Conservation (phyloP, 257 asterid species). For the Jaltomata sinuosa region DNA sequence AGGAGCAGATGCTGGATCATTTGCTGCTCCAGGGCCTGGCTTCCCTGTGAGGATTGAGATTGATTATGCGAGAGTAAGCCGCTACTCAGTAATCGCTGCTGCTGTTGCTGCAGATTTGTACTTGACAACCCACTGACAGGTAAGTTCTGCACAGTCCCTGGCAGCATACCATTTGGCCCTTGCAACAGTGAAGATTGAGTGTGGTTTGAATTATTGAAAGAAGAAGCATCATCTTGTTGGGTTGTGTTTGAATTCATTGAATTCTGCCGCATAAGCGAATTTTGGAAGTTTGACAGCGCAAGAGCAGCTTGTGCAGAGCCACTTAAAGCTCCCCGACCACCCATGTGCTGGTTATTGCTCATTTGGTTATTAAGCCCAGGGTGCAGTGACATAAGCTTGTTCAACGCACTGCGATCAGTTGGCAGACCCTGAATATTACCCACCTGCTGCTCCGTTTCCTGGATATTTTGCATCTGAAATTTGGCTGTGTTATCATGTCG, state of each 20-base stretch:
- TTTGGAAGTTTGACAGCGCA: slow-evolving; percentile 62
- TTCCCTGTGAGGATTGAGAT: slow-evolving; percentile 30
- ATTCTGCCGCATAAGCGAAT: slow-evolving; percentile 62
- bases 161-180: slow-evolving; percentile 26
- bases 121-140: slow-evolving; percentile 24
- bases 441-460: slow-evolving; percentile 49
- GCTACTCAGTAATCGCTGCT: slow-evolving; percentile 25
- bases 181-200: slow-evolving; percentile 30
- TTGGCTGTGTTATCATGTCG: slow-evolving; percentile 39
- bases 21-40: slow-evolving; percentile 62
- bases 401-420: slow-evolving; percentile 39
- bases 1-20: slow-evolving; percentile 65
- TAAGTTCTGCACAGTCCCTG: slow-evolving; percentile 32
- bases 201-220: slow-evolving; percentile 36
- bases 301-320: slow-evolving; percentile 75
- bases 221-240: slow-evolving; percentile 49
- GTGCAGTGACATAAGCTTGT: slow-evolving; percentile 52
- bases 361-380: slow-evolving; percentile 40
- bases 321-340: slow-evolving; percentile 39
- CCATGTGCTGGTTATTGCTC: slow-evolving; percentile 46
- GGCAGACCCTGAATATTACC: slow-evolving; percentile 51
- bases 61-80: slow-evolving; percentile 37
- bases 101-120: slow-evolving; percentile 16
- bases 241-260: slow-evolving; percentile 49
- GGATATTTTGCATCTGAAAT: slow-evolving; percentile 35